These are phyloP conservation scores for Arachis hypogaea DNA, from an alignment of 306 rosid species.

Conservation along the genomic window DNA sequence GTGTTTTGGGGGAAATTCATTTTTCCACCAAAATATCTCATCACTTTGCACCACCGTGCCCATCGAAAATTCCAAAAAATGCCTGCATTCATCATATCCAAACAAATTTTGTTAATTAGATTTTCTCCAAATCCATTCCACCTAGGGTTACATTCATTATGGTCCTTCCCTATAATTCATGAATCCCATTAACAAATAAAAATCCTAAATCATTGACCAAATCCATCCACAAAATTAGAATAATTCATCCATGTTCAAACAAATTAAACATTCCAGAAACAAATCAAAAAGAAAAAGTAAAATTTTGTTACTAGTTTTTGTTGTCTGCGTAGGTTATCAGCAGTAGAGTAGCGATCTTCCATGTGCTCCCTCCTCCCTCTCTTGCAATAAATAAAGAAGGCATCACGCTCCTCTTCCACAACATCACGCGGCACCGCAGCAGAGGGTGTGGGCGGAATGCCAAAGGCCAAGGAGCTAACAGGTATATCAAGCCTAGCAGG, in stretches of 20 bases:
- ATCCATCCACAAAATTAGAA: background rate
- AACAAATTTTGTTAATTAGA: constrained; percentile 21
- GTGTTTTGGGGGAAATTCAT: too few relatives aligned
- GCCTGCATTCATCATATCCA: constrained; percentile 60
- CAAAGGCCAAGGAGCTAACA: constrained; percentile 30
- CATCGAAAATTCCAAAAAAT: constrained; percentile 85
- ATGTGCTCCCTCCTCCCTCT: constrained; percentile 87
- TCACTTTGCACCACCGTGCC: constrained; percentile 76
- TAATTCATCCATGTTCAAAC: background rate
- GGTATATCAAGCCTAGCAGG: too few relatives aligned
- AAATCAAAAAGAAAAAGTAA: background rate
- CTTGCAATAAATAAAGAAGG: constrained; percentile 73
- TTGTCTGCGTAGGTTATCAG: constrained; percentile 48
- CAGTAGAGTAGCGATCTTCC: constrained; percentile 89
- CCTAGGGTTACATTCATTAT: background rate
- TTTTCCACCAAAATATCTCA: too few relatives aligned
- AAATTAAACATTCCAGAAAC: constrained; percentile 8
- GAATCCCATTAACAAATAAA: background rate
- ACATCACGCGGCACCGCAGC: constrained; percentile 50
- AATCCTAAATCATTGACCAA: too few relatives aligned
- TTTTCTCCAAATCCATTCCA: constrained; percentile 22
- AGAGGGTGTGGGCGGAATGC: constrained; percentile 47
- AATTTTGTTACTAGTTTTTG: too few relatives aligned
- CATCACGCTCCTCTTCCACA: constrained; percentile 64
- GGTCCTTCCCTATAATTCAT: constrained; percentile 22